Conservation (phyloP, 2,329 filamentous ascomycete species). For the Penicillium rolfsii region DNA sequence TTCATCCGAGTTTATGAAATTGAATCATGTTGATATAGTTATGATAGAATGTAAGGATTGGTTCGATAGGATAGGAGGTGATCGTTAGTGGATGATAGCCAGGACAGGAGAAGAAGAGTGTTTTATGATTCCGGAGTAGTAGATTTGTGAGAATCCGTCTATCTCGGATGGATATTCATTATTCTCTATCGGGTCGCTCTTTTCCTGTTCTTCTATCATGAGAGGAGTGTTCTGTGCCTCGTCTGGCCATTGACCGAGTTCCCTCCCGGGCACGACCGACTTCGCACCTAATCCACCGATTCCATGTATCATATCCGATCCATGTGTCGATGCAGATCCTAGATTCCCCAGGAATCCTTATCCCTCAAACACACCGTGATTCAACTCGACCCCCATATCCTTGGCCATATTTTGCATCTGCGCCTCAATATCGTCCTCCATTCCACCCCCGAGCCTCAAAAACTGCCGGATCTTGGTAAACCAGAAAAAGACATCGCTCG, state of each 20-base stretch:
- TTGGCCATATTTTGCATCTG: constrained; percentile 86
- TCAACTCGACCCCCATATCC: constrained; percentile 87
- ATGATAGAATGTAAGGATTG: background rate
- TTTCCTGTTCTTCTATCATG: background rate
- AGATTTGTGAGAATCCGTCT: background rate
- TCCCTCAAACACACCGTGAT: constrained; percentile 86
- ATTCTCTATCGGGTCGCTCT: background rate
- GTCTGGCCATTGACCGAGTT: background rate
- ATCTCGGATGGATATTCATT: background rate
- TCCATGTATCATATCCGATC: too few species aligned
- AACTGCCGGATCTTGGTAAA: constrained; percentile 76
- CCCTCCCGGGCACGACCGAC: too few species aligned
- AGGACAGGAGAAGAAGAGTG: too few species aligned
- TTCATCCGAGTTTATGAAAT: background rate
- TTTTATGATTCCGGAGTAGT: too few species aligned
- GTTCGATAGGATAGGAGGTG: background rate
- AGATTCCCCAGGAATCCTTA: constrained; percentile 42
- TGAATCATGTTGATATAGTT: background rate
- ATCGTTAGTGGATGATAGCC: background rate
- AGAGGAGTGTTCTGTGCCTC: background rate
- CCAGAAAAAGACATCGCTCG: constrained; percentile 81
- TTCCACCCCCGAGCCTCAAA: constrained; percentile 75
- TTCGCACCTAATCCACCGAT: too few species aligned
- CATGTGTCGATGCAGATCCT: background rate
- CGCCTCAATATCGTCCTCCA: constrained; percentile 92